Evolutionary conservation across 2,329 filamentous ascomycete genomes (phyloP), one percentile per base, ranked within the genome.

Genomic region (Monosporascus sp.): DNA sequence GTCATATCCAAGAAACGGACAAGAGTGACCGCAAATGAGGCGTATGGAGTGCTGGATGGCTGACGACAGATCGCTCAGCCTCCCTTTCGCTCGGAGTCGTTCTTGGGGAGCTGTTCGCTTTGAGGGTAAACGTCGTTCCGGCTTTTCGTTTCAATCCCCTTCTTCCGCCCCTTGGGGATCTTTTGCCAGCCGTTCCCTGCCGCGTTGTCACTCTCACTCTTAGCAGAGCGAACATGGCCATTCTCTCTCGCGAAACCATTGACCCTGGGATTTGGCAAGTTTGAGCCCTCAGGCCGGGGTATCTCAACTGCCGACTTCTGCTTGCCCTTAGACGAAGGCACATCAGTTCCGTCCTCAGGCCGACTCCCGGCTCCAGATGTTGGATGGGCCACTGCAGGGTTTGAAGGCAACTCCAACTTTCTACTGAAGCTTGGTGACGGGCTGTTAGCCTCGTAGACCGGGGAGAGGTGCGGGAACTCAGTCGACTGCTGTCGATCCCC

Each of bases 381-480:
- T 41, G 54, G 31, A 20, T 54, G 51, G 31, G 48, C 26, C 24
- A 58, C 55, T 16, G 55, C 48, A 63, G 70, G 38, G 49, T 62
- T 65, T 19, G 62, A 55, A 14, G 69, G 63, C 2, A 69, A 58
- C 27, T 84, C 82, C 49, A 77, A 72, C 48, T 78, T 84, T 52
- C 85, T 77, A 52, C 74, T 72, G 14, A 79, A 74, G 3, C 78
- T 87, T 1, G 88, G 87, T 2, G 88, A 89, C 2, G 87, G 86
- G 0, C 85, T 87, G n/a, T 80, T 78, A 6, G 81, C 80, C 70
- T 91, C 88, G 51, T 87, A 87, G 0, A 91, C 88, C 0, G 88
- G 88, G 0, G 88, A 91, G 2, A 92, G 75, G 59, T 78, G 79
- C 43, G 77, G 74, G 49, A 74, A 64, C 8, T 81, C 79, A 8